Conservation (phyloP, 345 rosid species). For the Excoecaria agallocha region DNA sequence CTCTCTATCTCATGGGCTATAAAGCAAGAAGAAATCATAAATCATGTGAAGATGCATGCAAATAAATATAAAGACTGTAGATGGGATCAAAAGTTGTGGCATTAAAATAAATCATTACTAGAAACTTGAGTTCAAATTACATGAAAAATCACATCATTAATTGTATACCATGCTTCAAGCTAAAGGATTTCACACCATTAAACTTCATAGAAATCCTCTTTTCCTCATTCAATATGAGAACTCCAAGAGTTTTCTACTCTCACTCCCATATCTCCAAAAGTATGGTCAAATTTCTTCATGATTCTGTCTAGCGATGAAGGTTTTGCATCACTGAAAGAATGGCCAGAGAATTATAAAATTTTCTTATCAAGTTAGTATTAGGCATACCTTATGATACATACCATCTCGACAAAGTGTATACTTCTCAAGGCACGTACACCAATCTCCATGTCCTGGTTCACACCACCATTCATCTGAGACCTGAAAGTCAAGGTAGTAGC, state of each 20-base stretch:
- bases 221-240: not conserved
- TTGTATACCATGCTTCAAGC: not conserved
- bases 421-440: constrained; percentile 70
- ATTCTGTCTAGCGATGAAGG: not conserved
- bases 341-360: not conserved
- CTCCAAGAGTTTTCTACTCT: not conserved
- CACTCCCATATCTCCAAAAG: not conserved
- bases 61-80: not conserved
- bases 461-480: constrained; percentile 83
- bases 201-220: not conserved
- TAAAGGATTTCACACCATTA: constrained; percentile 1
- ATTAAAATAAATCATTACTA: not conserved
- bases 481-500: constrained; percentile 32
- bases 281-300: not conserved
- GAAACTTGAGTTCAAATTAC: not conserved
- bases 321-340: not conserved
- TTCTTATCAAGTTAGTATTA: not conserved
- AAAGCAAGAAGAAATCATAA: not conserved
- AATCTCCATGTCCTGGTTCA: constrained; percentile 79
- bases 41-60: not conserved
- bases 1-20: not conserved
- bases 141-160: not conserved
- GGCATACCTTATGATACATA: constrained; percentile 70
- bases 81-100: not conserved
- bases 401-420: constrained; percentile 69